Conservation (phyloP, 495 filamentous ascomycete species). For the Neurospora sublineolata region DNA sequence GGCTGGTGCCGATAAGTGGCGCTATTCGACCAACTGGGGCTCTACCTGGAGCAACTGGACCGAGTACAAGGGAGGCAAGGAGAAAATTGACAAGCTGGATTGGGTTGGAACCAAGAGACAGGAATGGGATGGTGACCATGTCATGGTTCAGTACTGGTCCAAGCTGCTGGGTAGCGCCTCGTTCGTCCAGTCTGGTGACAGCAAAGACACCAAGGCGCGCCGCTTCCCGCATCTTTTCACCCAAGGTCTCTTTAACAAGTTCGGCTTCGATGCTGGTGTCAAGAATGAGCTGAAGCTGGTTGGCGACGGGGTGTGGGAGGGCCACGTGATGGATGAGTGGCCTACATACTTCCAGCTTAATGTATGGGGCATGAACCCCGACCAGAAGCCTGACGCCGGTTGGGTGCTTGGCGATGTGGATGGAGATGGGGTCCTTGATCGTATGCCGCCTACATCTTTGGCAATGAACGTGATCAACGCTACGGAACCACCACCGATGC, state of each 20-base stretch:
- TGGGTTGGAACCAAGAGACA: conserved; percentile 54
- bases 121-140: conserved; percentile 53
- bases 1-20: conserved; percentile 50
- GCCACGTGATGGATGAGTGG: conserved; percentile 51
- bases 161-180: conserved; percentile 47
- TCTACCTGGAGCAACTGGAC: conserved; percentile 49
- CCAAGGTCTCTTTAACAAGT: conserved; percentile 54
- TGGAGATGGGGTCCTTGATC: conserved; percentile 46
- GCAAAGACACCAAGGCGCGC: conserved; percentile 26
- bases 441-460: conserved; percentile 47
- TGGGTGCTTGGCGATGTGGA: conserved; percentile 51
- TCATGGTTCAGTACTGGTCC: conserved; percentile 57
- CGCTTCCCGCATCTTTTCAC: conserved; percentile 56
- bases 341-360: conserved; percentile 50
- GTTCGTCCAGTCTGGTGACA: conserved; percentile 52
- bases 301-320: conserved; percentile 45
- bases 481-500: conserved; percentile 40
- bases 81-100: conserved; percentile 35
- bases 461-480: conserved; percentile 44
- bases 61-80: conserved; percentile 43
- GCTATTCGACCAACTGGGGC: conserved; percentile 54
- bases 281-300: conserved; percentile 40
- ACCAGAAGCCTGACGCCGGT: conserved; percentile 48
- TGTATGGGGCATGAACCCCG: conserved; percentile 53
- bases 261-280: conserved; percentile 52